These are phyloP conservation scores for Brasilioporus rufonigricans DNA, from an alignment of 768 basidiomycete species.

Conservation along the genomic window DNA sequence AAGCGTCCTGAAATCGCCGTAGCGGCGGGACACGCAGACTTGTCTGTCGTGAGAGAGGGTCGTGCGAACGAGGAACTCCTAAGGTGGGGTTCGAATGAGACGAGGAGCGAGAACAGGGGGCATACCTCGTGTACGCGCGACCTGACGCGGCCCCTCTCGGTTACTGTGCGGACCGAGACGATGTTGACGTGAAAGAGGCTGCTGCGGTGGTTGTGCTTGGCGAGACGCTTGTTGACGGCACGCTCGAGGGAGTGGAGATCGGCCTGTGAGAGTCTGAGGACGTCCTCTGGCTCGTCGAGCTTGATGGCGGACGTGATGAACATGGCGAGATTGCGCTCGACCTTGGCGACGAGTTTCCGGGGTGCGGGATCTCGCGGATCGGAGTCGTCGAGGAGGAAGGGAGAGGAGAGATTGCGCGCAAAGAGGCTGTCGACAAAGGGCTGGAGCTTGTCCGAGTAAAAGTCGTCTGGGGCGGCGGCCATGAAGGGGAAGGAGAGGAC, in stretches of 20 bases:
- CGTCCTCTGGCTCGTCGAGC: conserved; percentile 80
- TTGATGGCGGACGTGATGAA: conserved; percentile 82
- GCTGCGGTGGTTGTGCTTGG: conserved; percentile 43
- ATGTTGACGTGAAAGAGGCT: conserved; percentile 88
- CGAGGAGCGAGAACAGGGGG: not conserved
- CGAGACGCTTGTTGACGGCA: conserved; percentile 62
- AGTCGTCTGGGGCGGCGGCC: conserved; percentile 80
- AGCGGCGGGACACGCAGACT: conserved; percentile 85
- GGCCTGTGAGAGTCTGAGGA: conserved; percentile 82
- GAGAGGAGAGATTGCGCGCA: conserved; percentile 68
- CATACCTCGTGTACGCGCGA: conserved; percentile 85
- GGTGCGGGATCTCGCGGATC: conserved; percentile 58
- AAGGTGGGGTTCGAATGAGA: conserved; percentile 5
- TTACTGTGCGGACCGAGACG: conserved; percentile 78
- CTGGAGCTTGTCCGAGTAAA: conserved; percentile 93
- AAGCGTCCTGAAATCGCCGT: conserved; percentile 93
- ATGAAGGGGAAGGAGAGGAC: conserved; percentile 96
- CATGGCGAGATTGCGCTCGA: conserved; percentile 82
- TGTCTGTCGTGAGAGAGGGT: conserved; percentile 69
- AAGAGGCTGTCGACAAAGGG: conserved; percentile 86
- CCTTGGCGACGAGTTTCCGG: conserved; percentile 66
- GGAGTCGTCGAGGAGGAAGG: conserved; percentile 48
- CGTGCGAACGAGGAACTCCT: conserved; percentile 97
- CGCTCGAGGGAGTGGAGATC: conserved; percentile 80
- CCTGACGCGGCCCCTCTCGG: conserved; percentile 82